A percentile compares a stretch with the other conserved stretches of the same genome.
Evolutionary conservation across 768 basidiomycete genomes (phyloP).

Genomic region (Amyloporia xantha): DNA sequence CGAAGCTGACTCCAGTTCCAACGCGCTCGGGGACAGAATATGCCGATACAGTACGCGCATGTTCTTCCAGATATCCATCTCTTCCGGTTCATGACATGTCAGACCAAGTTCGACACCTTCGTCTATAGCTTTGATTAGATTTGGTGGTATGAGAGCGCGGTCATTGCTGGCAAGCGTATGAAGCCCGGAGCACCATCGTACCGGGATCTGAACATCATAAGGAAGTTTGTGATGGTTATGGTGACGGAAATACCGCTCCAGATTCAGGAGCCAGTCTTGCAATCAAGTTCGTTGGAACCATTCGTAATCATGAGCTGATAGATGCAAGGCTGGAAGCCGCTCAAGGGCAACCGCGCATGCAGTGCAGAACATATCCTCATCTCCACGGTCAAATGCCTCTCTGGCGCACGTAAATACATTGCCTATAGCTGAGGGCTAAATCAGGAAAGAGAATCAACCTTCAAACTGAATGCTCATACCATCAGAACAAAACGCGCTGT

Average conservation of each 20-base stretch:
- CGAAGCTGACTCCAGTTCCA: too few species aligned
- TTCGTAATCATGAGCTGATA: not conserved
- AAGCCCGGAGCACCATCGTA: not conserved
- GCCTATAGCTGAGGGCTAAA: not conserved
- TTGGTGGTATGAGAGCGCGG: too few species aligned
- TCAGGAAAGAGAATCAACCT: not conserved
- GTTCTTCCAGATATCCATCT: not conserved
- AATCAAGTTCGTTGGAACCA: not conserved
- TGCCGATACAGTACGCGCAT: not conserved
- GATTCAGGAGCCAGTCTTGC: not conserved
- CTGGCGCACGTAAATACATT: not conserved
- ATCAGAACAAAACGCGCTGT: not conserved
- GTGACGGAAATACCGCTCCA: not conserved
- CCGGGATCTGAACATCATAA: not conserved
- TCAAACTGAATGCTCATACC: not conserved
- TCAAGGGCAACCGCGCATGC: not conserved
- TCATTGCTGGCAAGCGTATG: not conserved
- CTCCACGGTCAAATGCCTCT: not conserved
- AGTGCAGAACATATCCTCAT: not conserved
- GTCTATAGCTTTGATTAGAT: not conserved
- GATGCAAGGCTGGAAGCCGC: not conserved
- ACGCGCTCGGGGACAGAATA: too few species aligned
- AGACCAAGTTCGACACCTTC: not conserved
- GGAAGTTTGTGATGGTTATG: not conserved
- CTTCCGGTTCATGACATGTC: not conserved